Percentiles rank a stretch among this genome's conserved stretches.
Conservation (phyloP, 1,284 basidiomycete species). For the Pseudozyma pruni region DNA sequence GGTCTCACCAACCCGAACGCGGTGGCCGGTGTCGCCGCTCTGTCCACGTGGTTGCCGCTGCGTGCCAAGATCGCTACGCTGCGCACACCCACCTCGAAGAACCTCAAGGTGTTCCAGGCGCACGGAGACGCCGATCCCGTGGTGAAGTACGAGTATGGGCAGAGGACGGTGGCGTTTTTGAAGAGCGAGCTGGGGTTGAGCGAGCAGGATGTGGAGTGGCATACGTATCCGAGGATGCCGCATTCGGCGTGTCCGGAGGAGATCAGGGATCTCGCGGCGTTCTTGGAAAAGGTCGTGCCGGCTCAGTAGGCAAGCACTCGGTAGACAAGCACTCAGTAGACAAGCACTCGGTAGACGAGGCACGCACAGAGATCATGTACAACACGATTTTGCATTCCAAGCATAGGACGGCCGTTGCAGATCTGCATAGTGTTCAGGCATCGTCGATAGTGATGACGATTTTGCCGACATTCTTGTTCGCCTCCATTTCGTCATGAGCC, state of each 20-base stretch:
- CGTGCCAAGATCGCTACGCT: conserved; percentile 53
- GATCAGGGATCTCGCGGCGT: conserved; percentile 56
- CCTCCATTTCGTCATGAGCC: conserved; percentile 88
- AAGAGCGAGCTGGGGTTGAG: conserved; percentile 50
- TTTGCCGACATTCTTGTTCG: conserved; percentile 78
- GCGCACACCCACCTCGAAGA: conserved; percentile 33
- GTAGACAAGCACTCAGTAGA: too few species aligned
- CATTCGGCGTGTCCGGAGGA: conserved; percentile 66
- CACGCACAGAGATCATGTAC: conserved; percentile 10
- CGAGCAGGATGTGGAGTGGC: conserved; percentile 47
- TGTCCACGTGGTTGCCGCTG: conserved; percentile 66
- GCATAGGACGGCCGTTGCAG: conserved; percentile 5
- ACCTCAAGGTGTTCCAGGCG: conserved; percentile 60
- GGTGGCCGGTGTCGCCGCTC: conserved; percentile 59
- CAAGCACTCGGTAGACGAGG: too few species aligned
- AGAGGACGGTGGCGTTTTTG: conserved; percentile 48
- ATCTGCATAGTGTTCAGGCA: too few species aligned
- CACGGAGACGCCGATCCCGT: conserved; percentile 64
- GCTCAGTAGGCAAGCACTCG: conserved; percentile 11
- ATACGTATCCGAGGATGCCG: conserved; percentile 61
- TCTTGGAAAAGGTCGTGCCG: conserved; percentile 55
- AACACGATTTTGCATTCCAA: too few species aligned
- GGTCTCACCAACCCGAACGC: conserved; percentile 51
- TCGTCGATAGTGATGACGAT: conserved; percentile 57
- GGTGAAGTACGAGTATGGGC: conserved; percentile 59